phyloP scores from a whole-genome alignment of 225 moss, liverwort and hornwort genomes.

The Pleurozium schreberi region DNA sequence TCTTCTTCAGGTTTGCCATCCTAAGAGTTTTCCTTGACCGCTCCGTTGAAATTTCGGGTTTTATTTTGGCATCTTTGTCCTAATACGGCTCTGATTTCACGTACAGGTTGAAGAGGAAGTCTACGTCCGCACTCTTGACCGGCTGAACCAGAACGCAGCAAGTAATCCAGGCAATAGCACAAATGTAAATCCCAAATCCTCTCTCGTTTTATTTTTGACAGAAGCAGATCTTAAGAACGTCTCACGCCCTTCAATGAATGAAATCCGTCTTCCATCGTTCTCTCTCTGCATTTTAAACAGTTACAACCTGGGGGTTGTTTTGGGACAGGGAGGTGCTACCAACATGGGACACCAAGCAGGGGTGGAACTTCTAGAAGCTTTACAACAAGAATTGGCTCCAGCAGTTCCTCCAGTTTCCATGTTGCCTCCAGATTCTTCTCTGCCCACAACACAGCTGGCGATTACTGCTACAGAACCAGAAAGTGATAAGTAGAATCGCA shows the following conservation, averaged over 20 bases:
- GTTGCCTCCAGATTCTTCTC: not conserved
- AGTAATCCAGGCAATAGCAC: not conserved
- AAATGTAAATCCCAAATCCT: slow-evolving; percentile 2
- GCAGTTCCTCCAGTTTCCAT: slow-evolving; percentile 1
- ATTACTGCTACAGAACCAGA: not conserved
- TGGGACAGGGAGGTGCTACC: slow-evolving; percentile 9
- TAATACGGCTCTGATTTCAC: not conserved
- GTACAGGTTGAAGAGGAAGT: slow-evolving; percentile 47
- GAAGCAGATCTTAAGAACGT: not conserved
- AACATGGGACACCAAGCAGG: slow-evolving; percentile 6
- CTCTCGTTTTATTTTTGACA: not conserved
- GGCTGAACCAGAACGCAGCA: slow-evolving; percentile 17
- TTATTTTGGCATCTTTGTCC: not conserved
- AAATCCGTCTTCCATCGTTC: not conserved
- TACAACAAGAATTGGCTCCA: slow-evolving; percentile 31
- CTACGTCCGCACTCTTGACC: slow-evolving; percentile 36
- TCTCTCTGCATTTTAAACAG: not conserved
- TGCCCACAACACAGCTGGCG: not conserved
- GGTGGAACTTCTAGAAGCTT: slow-evolving; percentile 28
- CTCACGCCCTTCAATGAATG: not conserved
- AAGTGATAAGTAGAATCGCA: not conserved
- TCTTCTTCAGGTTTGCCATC: slow-evolving; percentile 34
- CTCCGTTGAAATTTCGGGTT: not conserved
- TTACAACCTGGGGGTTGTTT: not conserved
- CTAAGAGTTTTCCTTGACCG: not conserved